Evolutionary conservation across 352 stramenopile genomes (phyloP), one percentile per base, ranked within the genome.

Genomic region (Phytophthora hibernalis): DNA sequence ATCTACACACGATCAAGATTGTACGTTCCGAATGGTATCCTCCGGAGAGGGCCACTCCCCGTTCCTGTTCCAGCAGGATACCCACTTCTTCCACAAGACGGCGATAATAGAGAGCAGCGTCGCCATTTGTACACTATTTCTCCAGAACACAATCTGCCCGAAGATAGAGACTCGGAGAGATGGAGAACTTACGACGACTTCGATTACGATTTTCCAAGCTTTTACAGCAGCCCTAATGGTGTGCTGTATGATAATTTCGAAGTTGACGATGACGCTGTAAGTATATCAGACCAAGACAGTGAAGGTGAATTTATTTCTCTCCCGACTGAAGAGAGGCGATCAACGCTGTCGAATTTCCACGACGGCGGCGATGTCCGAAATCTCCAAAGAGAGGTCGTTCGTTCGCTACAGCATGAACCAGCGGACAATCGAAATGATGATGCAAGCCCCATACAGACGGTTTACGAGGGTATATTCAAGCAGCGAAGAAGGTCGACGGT

Each of bases 301-400:
- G 66, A 70, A 58, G 54, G 62, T 5, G 67, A 59, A 20, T 75
- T 71, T 22, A 71, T 71, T 3, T 48, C 61, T 8, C 61, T 75
- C 2, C 54, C 43, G 15, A 35, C 16, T 26, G 54, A 67, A 30
- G 61, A 64, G 7, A 35, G 35, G 16, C 35, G 20, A 5, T 44
- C 31, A 12, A 70, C 66, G 1, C n/a, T 70, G 10, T 68, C 67
- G 12, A 54, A 20, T 54, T 48, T 58, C 20, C 60, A 61, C 35
- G 48, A 52, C 12, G 40, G 31, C 30, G 61, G 63, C 26, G 56
- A 61, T 21, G 50, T 40, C 16, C 50, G 61, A 48, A 54, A 20
- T 24, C 55, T 84, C 7, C 73, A 84, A 28, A 61, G 52, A 44
- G 73, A 82, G 5, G 79, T 84, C 2, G 53, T 86, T 22, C 80